phyloP scores from a whole-genome alignment of 768 basidiomycete species.

The Phlebiopsis gigantea region DNA sequence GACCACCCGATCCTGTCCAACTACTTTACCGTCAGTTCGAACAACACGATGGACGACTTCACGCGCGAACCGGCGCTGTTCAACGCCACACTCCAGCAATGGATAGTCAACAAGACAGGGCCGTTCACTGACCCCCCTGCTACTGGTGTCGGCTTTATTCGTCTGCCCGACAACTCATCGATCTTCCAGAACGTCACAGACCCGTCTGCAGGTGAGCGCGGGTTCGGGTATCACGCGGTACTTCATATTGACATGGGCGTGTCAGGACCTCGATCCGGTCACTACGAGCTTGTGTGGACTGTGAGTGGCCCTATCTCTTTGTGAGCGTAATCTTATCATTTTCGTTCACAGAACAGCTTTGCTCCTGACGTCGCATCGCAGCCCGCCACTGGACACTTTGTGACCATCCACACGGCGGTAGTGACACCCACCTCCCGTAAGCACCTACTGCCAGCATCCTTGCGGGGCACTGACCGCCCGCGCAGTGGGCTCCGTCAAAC shows the following conservation, averaged over 20 bases:
- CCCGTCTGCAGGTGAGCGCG: slow-evolving; percentile 34
- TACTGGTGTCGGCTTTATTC: slow-evolving; percentile 19
- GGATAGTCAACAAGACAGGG: slow-evolving; percentile 26
- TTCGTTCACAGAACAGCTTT: slow-evolving; percentile 4
- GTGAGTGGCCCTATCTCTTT: background rate
- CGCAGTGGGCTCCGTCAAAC: slow-evolving; percentile 19
- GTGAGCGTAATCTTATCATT: background rate
- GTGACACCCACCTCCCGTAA: slow-evolving; percentile 9
- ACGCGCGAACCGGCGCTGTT: slow-evolving; percentile 11
- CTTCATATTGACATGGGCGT: too few relatives aligned
- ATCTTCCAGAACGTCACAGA: slow-evolving; percentile 26
- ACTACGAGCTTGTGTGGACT: slow-evolving; percentile 3
- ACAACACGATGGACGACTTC: slow-evolving; percentile 9
- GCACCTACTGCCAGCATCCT: background rate
- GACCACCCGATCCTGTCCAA: slow-evolving; percentile 13
- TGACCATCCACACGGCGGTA: slow-evolving; percentile 8
- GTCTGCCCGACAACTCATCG: slow-evolving; percentile 10
- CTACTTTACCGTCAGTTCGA: slow-evolving; percentile 1
- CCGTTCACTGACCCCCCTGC: slow-evolving; percentile 20
- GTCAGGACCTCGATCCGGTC: slow-evolving; percentile 11
- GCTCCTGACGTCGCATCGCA: background rate
- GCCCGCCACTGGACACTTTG: slow-evolving; percentile 8
- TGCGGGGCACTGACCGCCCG: background rate
- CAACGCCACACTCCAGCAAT: slow-evolving; percentile 16
- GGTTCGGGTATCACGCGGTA: too few relatives aligned